Evolutionary conservation across 306 rosid species (phyloP), one percentile per base, ranked within the genome.

Genomic region (Mimosa bimucronata): DNA sequence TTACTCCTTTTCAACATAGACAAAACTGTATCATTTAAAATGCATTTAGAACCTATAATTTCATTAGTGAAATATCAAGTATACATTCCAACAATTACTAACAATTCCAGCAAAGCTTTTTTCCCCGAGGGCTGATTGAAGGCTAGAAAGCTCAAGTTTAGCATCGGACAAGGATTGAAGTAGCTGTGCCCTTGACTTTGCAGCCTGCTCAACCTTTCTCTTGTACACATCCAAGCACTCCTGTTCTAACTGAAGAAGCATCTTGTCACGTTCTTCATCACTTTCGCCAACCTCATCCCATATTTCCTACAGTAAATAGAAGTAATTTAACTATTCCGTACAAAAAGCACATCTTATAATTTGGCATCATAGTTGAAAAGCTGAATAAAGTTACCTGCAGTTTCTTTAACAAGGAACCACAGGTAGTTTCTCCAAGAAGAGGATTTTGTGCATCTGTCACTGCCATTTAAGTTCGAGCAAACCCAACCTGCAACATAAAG

Each of bases 261-360:
- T 91, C 85, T 87, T 90, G 81, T 96, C 99, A 61, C 99, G 91
- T 70, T 93, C 88, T 79, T 93, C 97, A 16, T 96, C 98, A 50
- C 87, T 93, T 88, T 93, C 99, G 42, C 99, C 99, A 60, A 96
- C 99, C 85, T 96, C 99, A 53, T 96, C 93, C 99, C 99, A 96
- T 82, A 96, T 96, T 90, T 95, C 91, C 99, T 95, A 82, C 67
- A 82, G 50, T 3, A 11, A 76, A 79, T 50, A 26, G 55, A 48
- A 28, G 23, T 18, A 66, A 76, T 37, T 66, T 61, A 61, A 81
- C 57, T 60, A 62, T 73, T 45, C 60, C 28, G 55, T 9, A 73
- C 30, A 44, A 15, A 79, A 78, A 15, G 67, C 12, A 5, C 45
- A 66, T 37, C 31, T 66, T 62, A 42, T 34, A 34, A 34, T 34